These are phyloP conservation scores for Ustilago xerochloae DNA, from an alignment of 1,284 basidiomycete species.

Conservation along the genomic window DNA sequence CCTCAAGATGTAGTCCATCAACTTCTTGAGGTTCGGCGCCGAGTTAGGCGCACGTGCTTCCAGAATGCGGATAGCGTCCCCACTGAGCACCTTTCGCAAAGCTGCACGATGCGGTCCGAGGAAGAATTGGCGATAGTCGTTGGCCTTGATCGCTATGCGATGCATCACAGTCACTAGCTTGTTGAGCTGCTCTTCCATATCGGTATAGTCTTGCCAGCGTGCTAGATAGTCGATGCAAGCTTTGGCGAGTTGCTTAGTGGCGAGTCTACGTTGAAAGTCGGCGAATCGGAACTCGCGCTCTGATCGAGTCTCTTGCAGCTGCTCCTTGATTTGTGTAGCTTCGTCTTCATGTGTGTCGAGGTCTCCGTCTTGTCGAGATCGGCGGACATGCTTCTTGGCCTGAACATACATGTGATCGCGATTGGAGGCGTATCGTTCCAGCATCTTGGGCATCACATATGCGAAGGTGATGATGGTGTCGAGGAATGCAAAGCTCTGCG, in stretches of 20 bases:
- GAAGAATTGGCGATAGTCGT: constrained; percentile 57
- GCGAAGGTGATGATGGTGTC: constrained; percentile 61
- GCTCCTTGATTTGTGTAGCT: constrained; percentile 40
- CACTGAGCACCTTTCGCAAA: constrained; percentile 46
- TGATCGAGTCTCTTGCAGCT: constrained; percentile 36
- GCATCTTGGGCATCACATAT: constrained; percentile 61
- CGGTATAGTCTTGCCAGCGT: constrained; percentile 59
- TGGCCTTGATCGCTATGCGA: constrained; percentile 60
- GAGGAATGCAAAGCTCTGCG: constrained; percentile 64
- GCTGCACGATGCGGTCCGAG: constrained; percentile 35
- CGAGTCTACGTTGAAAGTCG: constrained; percentile 61
- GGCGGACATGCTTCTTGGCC: constrained; percentile 51
- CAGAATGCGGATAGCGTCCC: constrained; percentile 33
- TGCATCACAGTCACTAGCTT: constrained; percentile 62
- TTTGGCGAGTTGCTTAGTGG: constrained; percentile 55
- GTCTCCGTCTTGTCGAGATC: constrained; percentile 44
- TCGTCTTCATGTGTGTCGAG: constrained; percentile 47
- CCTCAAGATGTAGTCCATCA: constrained; percentile 58
- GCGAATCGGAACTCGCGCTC: constrained; percentile 65
- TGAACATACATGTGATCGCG: constrained; percentile 65
- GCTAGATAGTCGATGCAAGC: constrained; percentile 59
- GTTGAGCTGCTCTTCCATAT: constrained; percentile 53
- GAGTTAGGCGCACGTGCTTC: constrained; percentile 31
- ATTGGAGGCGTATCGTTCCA: constrained; percentile 61
- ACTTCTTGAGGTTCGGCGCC: constrained; percentile 53